A percentile compares a stretch with the other conserved stretches of the same genome.
Conservation (phyloP, 2,329 filamentous ascomycete genomes). For the Beauveria medogensis region DNA sequence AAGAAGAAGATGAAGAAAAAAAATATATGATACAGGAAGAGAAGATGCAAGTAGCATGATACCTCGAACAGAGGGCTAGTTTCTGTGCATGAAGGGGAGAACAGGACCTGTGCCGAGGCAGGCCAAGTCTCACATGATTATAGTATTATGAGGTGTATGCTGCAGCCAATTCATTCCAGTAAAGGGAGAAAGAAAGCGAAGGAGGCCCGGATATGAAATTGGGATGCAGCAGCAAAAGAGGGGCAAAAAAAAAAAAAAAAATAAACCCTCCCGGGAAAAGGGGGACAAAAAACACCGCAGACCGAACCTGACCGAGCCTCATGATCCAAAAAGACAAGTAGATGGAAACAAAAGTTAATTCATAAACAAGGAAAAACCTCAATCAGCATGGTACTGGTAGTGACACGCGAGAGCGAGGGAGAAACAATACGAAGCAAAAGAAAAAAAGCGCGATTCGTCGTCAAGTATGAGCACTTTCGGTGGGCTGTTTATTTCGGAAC, state of each 20-base stretch:
- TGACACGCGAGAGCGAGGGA: neutral
- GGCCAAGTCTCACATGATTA: conserved; percentile 2
- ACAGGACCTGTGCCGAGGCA: neutral
- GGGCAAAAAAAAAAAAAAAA: neutral
- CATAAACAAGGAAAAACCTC: neutral
- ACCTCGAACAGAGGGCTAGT: neutral
- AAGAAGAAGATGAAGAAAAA: neutral
- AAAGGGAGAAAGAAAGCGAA: conserved; percentile 8
- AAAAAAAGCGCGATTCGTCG: neutral
- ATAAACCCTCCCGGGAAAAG: neutral
- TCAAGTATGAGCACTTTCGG: neutral
- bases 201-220: conserved; percentile 4
- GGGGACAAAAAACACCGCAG: conserved; percentile 6
- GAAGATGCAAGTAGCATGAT: neutral
- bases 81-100: neutral
- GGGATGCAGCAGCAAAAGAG: conserved; percentile 11
- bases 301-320: conserved; percentile 1
- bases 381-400: too few relatives aligned
- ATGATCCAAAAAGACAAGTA: conserved; percentile 17
- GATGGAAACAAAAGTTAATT: neutral
- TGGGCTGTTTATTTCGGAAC: conserved; percentile 1
- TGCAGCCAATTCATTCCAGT: neutral
- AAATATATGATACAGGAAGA: conserved; percentile 8
- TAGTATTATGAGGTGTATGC: conserved; percentile 7
- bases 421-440: neutral